These are phyloP conservation scores for Citrullus amarus DNA, from an alignment of 306 rosid genomes.

Conservation along the genomic window DNA sequence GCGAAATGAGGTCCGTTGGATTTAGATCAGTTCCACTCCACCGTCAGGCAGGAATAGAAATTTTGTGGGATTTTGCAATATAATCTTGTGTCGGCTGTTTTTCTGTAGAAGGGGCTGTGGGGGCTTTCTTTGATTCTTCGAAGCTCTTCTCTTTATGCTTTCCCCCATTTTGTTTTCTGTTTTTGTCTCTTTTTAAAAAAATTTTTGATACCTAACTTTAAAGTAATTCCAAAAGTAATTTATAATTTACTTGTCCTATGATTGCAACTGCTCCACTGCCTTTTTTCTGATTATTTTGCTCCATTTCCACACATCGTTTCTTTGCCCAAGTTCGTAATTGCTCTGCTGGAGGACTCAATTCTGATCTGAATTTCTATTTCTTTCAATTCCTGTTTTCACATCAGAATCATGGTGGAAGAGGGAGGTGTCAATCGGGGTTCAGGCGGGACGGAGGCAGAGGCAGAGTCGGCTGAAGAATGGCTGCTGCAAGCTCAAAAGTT, in stretches of 20 bases:
- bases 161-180: conserved; percentile 10
- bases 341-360: neutral
- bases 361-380: conserved; percentile 4
- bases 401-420: conserved; percentile 66
- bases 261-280: conserved; percentile 5
- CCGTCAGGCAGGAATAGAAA: neutral
- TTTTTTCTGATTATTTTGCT: neutral
- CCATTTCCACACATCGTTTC: conserved; percentile 14
- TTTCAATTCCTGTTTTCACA: conserved; percentile 14
- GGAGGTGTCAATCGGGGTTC: conserved; percentile 6
- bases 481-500: conserved; percentile 47
- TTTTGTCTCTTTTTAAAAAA: neutral
- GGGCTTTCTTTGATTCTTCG: conserved; percentile 51
- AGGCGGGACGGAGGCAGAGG: neutral
- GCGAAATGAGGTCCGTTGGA: conserved; percentile 21
- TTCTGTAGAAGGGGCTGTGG: conserved; percentile 25
- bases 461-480: conserved; percentile 54
- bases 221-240: conserved; percentile 8
- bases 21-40: neutral
- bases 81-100: neutral
- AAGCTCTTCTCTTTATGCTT: conserved; percentile 34
- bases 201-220: conserved; percentile 22
- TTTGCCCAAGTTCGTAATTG: conserved; percentile 16
- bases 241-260: conserved; percentile 33
- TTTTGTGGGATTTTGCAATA: conserved; percentile 11